These are phyloP conservation scores for Talaromyces funiculosus DNA, from an alignment of 2,329 filamentous ascomycete species.

Conservation along the genomic window DNA sequence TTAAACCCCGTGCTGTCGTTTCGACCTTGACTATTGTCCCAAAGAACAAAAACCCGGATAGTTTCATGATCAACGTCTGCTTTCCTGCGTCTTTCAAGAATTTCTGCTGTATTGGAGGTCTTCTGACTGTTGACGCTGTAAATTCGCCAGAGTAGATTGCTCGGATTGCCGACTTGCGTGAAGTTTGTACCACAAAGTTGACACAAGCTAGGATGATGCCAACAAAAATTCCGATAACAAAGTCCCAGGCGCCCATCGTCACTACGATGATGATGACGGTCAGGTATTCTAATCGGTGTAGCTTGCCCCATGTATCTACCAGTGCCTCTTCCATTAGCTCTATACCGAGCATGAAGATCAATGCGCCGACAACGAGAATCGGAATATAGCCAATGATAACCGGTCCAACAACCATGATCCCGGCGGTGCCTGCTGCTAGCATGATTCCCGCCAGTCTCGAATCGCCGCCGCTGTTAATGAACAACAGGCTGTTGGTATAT, in stretches of 20 bases:
- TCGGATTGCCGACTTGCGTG: constrained; percentile 79
- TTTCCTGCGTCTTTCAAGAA: constrained; percentile 79
- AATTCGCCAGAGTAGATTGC: constrained; percentile 86
- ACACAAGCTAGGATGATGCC: constrained; percentile 89
- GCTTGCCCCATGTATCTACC: constrained; percentile 79
- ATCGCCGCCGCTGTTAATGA: constrained; percentile 87
- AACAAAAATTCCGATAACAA: constrained; percentile 87
- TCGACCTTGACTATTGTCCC: constrained; percentile 96
- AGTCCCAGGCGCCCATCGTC: constrained; percentile 95
- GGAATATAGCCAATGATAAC: constrained; percentile 89
- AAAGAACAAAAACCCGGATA: constrained; percentile 95
- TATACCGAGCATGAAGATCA: constrained; percentile 93
- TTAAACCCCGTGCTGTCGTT: constrained; percentile 72
- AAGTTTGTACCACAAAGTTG: constrained; percentile 86
- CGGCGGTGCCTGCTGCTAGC: constrained; percentile 72
- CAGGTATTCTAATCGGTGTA: constrained; percentile 80
- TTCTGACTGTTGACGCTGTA: constrained; percentile 84
- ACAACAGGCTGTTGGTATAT: constrained; percentile 95
- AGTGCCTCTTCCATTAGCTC: constrained; percentile 85
- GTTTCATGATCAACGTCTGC: constrained; percentile 86
- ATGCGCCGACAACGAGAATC: constrained; percentile 89
- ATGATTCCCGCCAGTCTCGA: constrained; percentile 79
- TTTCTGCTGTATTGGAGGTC: constrained; percentile 81
- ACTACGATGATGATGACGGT: constrained; percentile 86
- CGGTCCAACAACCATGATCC: constrained; percentile 79